These are phyloP conservation scores for Syzygium jambos DNA, from an alignment of 345 rosid species.

Conservation along the genomic window DNA sequence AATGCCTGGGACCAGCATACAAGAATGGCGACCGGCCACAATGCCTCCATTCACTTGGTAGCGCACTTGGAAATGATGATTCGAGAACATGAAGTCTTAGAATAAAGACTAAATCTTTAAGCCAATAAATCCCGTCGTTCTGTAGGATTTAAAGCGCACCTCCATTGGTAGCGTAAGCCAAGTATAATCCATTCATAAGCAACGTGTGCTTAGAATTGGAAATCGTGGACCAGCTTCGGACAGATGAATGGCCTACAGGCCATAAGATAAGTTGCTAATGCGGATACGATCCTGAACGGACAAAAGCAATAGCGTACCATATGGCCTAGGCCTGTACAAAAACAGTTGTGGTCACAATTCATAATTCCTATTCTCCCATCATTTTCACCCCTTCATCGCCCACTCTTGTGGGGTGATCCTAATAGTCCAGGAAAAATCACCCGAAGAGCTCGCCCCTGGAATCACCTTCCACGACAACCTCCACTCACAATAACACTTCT, in stretches of 20 bases:
- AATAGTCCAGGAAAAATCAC: background rate
- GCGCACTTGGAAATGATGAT: background rate
- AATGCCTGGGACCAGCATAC: background rate
- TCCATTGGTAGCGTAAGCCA: background rate
- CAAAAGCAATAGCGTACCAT: background rate
- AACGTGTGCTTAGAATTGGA: background rate
- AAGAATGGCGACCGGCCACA: background rate
- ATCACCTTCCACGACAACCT: background rate
- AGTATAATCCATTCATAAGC: background rate
- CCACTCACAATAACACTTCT: background rate
- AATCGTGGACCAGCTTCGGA: background rate
- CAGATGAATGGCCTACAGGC: background rate
- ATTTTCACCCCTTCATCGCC: background rate
- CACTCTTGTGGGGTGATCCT: background rate
- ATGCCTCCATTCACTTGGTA: background rate
- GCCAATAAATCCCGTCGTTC: background rate
- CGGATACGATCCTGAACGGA: background rate
- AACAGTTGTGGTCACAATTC: background rate
- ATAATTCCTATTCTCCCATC: background rate
- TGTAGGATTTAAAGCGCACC: background rate
- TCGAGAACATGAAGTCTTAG: background rate
- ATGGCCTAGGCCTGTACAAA: background rate
- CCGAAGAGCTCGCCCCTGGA: background rate
- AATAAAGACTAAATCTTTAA: background rate
- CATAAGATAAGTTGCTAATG: background rate